These are phyloP conservation scores for Vaucheria bursata DNA, from an alignment of 352 stramenopile genomes.

Conservation along the genomic window DNA sequence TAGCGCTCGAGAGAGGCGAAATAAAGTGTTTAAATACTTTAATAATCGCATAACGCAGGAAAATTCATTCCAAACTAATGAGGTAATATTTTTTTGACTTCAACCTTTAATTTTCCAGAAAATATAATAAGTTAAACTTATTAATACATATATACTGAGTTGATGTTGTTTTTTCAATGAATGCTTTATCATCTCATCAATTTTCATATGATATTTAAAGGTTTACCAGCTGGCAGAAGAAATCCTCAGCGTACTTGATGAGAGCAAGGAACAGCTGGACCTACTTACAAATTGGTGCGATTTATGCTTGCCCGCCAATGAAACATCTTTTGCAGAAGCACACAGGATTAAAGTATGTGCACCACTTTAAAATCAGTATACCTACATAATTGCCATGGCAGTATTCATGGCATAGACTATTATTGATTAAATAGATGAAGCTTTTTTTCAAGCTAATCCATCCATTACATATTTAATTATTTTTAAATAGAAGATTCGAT, in stretches of 20 bases:
- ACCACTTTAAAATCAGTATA: constrained; percentile 23
- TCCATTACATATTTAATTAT: too few species aligned
- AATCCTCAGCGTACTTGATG: constrained; percentile 35
- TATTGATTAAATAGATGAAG: too few species aligned
- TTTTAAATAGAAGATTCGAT: too few species aligned
- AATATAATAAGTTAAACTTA: neutral
- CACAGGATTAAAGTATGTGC: constrained; percentile 42
- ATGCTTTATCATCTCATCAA: neutral
- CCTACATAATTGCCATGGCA: neutral
- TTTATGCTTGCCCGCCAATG: constrained; percentile 43
- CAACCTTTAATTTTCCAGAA: neutral
- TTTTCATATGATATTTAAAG: neutral
- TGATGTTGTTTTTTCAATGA: neutral
- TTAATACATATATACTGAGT: neutral
- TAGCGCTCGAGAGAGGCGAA: constrained; percentile 27
- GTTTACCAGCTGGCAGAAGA: constrained; percentile 37
- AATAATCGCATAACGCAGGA: constrained; percentile 23
- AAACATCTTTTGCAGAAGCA: constrained; percentile 44
- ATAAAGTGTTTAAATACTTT: constrained; percentile 48
- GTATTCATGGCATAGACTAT: too few species aligned
- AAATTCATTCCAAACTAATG: constrained; percentile 37
- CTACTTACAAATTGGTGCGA: constrained; percentile 46
- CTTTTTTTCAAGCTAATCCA: too few species aligned
- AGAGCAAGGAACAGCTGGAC: constrained; percentile 42
- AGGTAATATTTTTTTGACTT: constrained; percentile 1